These are phyloP conservation scores for Marvania coccoides DNA, from an alignment of 139 green algal species.

Conservation along the genomic window DNA sequence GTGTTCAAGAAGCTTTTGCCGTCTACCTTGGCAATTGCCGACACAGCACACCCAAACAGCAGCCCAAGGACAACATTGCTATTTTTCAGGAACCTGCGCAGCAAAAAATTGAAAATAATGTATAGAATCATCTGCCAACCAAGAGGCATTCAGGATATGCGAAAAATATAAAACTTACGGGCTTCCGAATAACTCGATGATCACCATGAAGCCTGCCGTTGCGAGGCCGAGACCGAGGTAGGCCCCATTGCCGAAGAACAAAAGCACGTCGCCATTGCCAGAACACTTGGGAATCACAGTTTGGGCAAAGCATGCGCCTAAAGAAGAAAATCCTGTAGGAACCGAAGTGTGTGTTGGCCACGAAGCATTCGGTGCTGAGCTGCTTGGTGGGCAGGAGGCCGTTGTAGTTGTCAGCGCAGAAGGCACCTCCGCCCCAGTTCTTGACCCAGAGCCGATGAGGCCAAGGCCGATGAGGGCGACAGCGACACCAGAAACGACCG, in stretches of 20 bases:
- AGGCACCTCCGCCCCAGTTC: conserved; percentile 68
- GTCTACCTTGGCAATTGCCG: conserved; percentile 20
- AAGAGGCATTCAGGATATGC: no score
- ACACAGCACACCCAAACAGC: conserved; percentile 34
- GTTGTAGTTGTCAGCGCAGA: conserved; percentile 54
- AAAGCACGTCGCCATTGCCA: conserved; percentile 47
- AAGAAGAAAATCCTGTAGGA: conserved; percentile 7
- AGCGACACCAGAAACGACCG: conserved; percentile 51
- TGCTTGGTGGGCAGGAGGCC: not conserved
- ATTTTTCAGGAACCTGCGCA: conserved; percentile 8
- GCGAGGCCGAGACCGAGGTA: conserved; percentile 57
- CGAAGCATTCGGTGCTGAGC: conserved; percentile 2
- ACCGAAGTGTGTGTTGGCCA: not conserved
- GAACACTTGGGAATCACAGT: conserved; percentile 17
- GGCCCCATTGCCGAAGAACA: conserved; percentile 44
- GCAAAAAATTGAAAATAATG: no score
- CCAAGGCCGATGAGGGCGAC: conserved; percentile 62
- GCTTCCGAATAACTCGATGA: conserved; percentile 59
- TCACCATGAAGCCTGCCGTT: conserved; percentile 44
- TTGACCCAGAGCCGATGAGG: conserved; percentile 53
- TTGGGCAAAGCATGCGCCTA: not conserved
- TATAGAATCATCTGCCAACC: no score
- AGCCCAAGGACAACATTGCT: not conserved
- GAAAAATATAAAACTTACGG: no score
- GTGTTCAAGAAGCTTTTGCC: conserved; percentile 39